Evolutionary conservation across 805 yeast genomes (phyloP).

Genomic region (Candida tammaniensis): DNA sequence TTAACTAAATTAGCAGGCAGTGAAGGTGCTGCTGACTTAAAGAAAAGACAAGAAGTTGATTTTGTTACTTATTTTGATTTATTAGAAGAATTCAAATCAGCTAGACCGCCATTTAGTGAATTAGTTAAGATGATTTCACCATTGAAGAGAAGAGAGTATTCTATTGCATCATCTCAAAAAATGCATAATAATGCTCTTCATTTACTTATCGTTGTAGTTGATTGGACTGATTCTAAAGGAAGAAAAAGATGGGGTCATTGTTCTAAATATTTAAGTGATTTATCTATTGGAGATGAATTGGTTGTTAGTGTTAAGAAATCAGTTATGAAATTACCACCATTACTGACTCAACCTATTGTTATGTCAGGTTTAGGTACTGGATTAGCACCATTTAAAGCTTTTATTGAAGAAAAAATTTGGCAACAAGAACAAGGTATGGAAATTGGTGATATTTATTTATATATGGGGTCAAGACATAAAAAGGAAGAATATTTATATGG

Average conservation of each 20-base stretch:
- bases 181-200: slow-evolving; percentile 90
- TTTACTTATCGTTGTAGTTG: slow-evolving; percentile 89
- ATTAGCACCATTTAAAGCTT: slow-evolving; percentile 96
- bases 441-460: slow-evolving; percentile 85
- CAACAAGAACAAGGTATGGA: slow-evolving; percentile 85
- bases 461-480: slow-evolving; percentile 92
- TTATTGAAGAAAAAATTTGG: slow-evolving; percentile 92
- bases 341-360: slow-evolving; percentile 82
- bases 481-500: slow-evolving; percentile 95
- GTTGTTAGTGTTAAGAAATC: slow-evolving; percentile 96
- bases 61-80: slow-evolving; percentile 79
- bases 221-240: slow-evolving; percentile 87
- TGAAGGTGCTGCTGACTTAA: slow-evolving; percentile 82
- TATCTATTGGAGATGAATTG: slow-evolving; percentile 75
- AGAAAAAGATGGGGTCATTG: slow-evolving; percentile 91
- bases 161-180: slow-evolving; percentile 94
- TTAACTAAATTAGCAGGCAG: slow-evolving; percentile 66
- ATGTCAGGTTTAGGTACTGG: slow-evolving; percentile 99
- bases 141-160: slow-evolving; percentile 94
- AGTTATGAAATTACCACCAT: slow-evolving; percentile 92
- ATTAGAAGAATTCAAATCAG: slow-evolving; percentile 74
- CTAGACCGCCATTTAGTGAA: slow-evolving; percentile 71
- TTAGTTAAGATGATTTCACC: slow-evolving; percentile 76
- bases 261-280: slow-evolving; percentile 83
- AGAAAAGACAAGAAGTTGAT: slow-evolving; percentile 81